Evolutionary conservation across 208 protist species (phyloP).

Genomic region (Entamoeba moshkovskii): DNA sequence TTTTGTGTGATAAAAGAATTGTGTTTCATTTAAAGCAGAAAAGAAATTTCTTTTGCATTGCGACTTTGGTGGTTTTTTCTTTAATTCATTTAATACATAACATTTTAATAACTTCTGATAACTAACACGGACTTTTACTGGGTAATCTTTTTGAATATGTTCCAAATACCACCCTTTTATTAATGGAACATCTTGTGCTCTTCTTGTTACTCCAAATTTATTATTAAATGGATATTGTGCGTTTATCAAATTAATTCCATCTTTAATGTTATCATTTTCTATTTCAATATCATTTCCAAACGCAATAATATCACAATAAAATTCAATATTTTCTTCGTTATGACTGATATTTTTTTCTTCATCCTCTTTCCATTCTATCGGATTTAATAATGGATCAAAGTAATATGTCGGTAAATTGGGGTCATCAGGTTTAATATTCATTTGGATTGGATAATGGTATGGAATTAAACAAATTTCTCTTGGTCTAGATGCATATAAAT

Average conservation of each 20-base stretch:
- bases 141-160: slow-evolving; percentile 63
- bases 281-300: slow-evolving; percentile 46
- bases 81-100: slow-evolving; percentile 88
- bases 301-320: slow-evolving; percentile 64
- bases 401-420: neutral
- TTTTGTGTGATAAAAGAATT: slow-evolving; percentile 96
- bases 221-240: slow-evolving; percentile 86
- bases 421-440: neutral
- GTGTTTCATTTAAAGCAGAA: slow-evolving; percentile 70
- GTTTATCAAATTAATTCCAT: slow-evolving; percentile 82
- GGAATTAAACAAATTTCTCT: slow-evolving; percentile 57
- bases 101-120: slow-evolving; percentile 96
- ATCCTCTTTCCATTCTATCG: neutral
- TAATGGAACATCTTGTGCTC: slow-evolving; percentile 88
- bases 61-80: slow-evolving; percentile 49
- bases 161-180: slow-evolving; percentile 91
- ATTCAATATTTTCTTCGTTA: slow-evolving; percentile 5
- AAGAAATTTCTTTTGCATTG: slow-evolving; percentile 71
- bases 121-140: slow-evolving; percentile 21
- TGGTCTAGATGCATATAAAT: slow-evolving; percentile 90
- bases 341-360: neutral
- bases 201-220: slow-evolving; percentile 73
- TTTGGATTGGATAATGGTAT: slow-evolving; percentile 68
- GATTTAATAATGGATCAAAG: neutral
- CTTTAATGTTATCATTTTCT: slow-evolving; percentile 51